phyloP scores from a whole-genome alignment of 306 rosid species.

The Malus domestica region ASM211411v1 NC_041794.1:32557501-32558000 shows the following conservation, averaged over 20 bases:
- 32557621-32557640: no score
- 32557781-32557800: constrained; percentile 37
- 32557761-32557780: constrained; percentile 21
- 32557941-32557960: constrained; percentile 19
- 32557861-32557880: constrained; percentile 31
- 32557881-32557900: constrained; percentile 17
- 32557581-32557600: no score
- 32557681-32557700: neutral
- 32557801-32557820: constrained; percentile 18
- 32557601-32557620: no score
- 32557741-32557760: constrained; percentile 15
- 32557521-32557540: no score
- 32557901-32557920: constrained; percentile 15
- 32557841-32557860: constrained; percentile 10
- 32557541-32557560: no score
- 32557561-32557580: no score
- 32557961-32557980: neutral
- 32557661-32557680: neutral
- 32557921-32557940: constrained; percentile 18
- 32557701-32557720: neutral
- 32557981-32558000: neutral
- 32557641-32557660: neutral
- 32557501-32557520: no score
- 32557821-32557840: constrained; percentile 25
- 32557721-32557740: constrained; percentile 12